Conservation (phyloP, 106 monocot species). For the Dioscorea zingiberensis region DNA sequence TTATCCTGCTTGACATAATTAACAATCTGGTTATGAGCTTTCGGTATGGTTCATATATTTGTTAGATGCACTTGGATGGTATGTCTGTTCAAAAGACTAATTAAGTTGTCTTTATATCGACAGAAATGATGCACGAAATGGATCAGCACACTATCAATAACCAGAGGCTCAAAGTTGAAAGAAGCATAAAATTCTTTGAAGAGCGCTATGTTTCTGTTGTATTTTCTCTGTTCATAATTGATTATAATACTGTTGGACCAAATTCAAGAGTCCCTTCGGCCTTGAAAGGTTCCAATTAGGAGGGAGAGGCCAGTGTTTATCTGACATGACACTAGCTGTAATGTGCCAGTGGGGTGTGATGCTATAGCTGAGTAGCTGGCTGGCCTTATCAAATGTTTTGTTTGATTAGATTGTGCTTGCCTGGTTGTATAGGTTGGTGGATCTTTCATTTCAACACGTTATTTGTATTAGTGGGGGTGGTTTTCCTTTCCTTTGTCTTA, state of each 20-base stretch:
- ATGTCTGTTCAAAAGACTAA: no score
- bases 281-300: no score
- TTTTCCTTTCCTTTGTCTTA: no score
- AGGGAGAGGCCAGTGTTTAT: background rate
- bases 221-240: background rate
- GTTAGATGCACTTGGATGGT: no score
- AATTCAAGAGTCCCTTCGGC: background rate
- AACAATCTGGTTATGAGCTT: no score
- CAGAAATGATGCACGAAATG: constrained; percentile 41
- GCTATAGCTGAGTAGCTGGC: background rate
- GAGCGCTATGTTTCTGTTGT: background rate
- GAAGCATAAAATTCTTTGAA: background rate
- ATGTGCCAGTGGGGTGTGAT: background rate
- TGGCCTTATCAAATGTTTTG: background rate
- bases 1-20: no score
- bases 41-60: no score
- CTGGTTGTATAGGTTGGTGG: constrained; percentile 37
- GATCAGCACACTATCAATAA: constrained; percentile 40
- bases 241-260: background rate
- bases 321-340: background rate
- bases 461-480: no score
- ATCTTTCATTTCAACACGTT: background rate
- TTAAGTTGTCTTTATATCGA: background rate
- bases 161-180: background rate
- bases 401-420: background rate